Evolutionary conservation across 139 green algal species (phyloP).

Genomic region (Axilococcus clingmanii): DNA sequence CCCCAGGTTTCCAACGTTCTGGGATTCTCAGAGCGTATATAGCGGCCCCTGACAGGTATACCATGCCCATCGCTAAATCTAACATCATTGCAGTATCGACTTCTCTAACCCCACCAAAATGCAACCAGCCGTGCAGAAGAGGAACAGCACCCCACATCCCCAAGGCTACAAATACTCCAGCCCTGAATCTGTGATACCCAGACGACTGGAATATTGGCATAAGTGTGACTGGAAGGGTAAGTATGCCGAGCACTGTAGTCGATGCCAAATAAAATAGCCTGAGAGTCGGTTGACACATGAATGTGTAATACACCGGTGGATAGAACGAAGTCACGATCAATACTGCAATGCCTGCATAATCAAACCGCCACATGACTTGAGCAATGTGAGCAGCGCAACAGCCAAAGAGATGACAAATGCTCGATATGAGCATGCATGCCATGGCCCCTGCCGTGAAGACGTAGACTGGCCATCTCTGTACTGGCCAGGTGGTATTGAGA

Average conservation of each 20-base stretch:
- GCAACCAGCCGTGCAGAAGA: constrained; percentile 45
- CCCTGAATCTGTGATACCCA: constrained; percentile 52
- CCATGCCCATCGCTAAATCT: constrained; percentile 73
- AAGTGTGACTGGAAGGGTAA: constrained; percentile 59
- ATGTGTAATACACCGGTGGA: constrained; percentile 87
- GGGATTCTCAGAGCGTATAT: constrained; percentile 79
- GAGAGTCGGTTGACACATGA: constrained; percentile 71
- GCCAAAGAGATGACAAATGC: constrained; percentile 79
- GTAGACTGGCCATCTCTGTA: constrained; percentile 42
- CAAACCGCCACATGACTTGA: constrained; percentile 71
- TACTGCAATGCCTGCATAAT: constrained; percentile 89
- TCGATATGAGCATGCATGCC: constrained; percentile 73
- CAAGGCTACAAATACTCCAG: constrained; percentile 61
- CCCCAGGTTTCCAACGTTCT: constrained; percentile 80
- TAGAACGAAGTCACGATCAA: constrained; percentile 94
- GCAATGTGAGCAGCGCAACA: constrained; percentile 67
- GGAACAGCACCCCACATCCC: constrained; percentile 77
- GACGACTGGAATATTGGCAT: constrained; percentile 51
- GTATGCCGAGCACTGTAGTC: constrained; percentile 51
- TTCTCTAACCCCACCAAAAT: constrained; percentile 24
- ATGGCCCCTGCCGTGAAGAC: constrained; percentile 84
- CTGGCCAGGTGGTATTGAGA: constrained; percentile 1
- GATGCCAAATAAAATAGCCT: constrained; percentile 66
- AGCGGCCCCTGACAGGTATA: constrained; percentile 74
- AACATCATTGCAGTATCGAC: constrained; percentile 36